Evolutionary conservation across 1,284 basidiomycete species (phyloP), one percentile per base, ranked within the genome.

Genomic region (Meira miltonrushii): DNA sequence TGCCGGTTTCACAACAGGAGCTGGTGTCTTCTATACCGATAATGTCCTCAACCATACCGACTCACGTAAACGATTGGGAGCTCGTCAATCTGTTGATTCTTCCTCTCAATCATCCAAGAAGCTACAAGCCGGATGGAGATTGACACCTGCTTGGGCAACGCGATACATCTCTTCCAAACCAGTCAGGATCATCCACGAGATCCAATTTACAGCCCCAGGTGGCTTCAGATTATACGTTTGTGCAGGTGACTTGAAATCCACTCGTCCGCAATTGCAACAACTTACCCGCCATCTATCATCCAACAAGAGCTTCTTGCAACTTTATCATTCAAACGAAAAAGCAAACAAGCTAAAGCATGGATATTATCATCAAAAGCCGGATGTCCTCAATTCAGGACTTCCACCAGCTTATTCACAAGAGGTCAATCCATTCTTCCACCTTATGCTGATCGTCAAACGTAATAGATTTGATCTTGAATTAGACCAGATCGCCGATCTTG

Each of bases 151-250:
- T 0, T 74, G 72, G 72, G 88, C 89, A 53, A 78, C 88, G 25
- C 84, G 86, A 44, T 86, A 83, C 2, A 85, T 86, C 15, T 86
- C 88, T 74, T 80, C 79, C 1, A 82, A 84, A 37, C 85, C 85
- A 1, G 78, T 84, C 52, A 83, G 89, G 59, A 80, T 90, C 37
- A 88, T 89, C 55, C 85, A 88, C 65, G 74, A 87, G 46, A 79
- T 88, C 43, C 85, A 84, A 2, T 81, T 87, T 11, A 85, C 89
- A 66, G 82, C 81, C 9, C 72, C 72, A 2, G 72, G 72, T 44
- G 84, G 86, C n/a, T 89, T 88, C 82, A 87, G 88, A 68, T 57
- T 89, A 37, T 79, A 90, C 48, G 79, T 88, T 12, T 89, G 89
- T 75, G 79, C 82, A 0, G 88, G 88, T 8, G 80, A 85, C 60